A percentile compares a stretch with the other conserved stretches of the same genome.
These are phyloP conservation scores for Aphanoascus verrucosus DNA, from an alignment of 2,329 filamentous ascomycete species.

Conservation along the genomic window DNA sequence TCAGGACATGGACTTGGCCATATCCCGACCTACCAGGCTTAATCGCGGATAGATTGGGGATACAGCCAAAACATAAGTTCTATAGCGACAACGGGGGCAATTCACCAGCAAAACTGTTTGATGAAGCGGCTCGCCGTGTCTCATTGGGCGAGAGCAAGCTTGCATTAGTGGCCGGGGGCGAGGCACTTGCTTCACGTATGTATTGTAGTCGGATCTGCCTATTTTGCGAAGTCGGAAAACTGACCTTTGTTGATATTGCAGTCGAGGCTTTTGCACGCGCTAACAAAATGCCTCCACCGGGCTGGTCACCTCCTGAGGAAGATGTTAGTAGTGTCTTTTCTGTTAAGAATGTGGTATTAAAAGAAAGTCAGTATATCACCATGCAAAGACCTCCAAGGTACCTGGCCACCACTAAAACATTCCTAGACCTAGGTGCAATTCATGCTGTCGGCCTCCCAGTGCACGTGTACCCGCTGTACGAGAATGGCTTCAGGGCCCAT, in stretches of 20 bases:
- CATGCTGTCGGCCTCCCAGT: slow-evolving; percentile 54
- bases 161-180: slow-evolving; percentile 52
- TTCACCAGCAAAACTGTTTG: slow-evolving; percentile 51
- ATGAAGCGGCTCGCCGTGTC: slow-evolving; percentile 51
- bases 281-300: slow-evolving; percentile 46
- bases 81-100: slow-evolving; percentile 54
- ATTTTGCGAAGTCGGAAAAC: slow-evolving; percentile 3
- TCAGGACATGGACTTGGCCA: slow-evolving; percentile 56
- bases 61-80: slow-evolving; percentile 39
- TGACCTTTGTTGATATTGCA: slow-evolving; percentile 18
- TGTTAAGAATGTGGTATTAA: slow-evolving; percentile 39
- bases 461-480: slow-evolving; percentile 58
- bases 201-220: background rate
- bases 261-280: slow-evolving; percentile 45
- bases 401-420: background rate
- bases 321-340: slow-evolving; percentile 41
- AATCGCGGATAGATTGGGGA: slow-evolving; percentile 41
- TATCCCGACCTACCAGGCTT: slow-evolving; percentile 50
- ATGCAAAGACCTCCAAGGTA: background rate
- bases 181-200: slow-evolving; percentile 49
- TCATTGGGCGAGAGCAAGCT: slow-evolving; percentile 44
- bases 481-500: slow-evolving; percentile 52
- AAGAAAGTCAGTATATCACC: slow-evolving; percentile 28
- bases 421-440: slow-evolving; percentile 43
- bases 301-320: slow-evolving; percentile 46